These are phyloP conservation scores for Taphrina communis DNA, from an alignment of 1,139 yeast genomes.

Conservation along the genomic window DNA sequence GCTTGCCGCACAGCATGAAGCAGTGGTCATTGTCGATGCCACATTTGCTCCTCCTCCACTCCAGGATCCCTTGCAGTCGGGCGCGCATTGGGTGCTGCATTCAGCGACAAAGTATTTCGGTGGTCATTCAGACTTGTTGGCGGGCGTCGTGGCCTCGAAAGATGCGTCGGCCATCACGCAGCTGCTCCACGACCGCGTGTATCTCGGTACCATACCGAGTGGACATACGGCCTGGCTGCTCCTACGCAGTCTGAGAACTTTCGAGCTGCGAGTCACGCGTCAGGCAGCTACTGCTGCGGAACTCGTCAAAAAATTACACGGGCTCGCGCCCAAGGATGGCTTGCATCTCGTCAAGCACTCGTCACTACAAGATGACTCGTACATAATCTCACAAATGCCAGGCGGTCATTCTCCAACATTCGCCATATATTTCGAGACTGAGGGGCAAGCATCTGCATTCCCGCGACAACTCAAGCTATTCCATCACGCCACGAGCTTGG, in stretches of 20 bases:
- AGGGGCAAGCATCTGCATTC: slow-evolving; percentile 64
- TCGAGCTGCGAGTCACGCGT: slow-evolving; percentile 66
- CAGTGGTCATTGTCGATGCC: slow-evolving; percentile 82
- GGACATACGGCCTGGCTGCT: slow-evolving; percentile 76
- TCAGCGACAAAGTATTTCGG: slow-evolving; percentile 90
- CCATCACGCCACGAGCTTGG: slow-evolving; percentile 87
- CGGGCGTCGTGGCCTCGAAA: slow-evolving; percentile 81
- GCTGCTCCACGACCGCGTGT: slow-evolving; percentile 66
- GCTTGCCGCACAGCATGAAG: slow-evolving; percentile 53
- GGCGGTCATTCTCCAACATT: slow-evolving; percentile 75
- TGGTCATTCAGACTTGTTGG: slow-evolving; percentile 90
- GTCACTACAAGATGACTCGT: slow-evolving; percentile 55
- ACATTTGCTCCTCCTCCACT: slow-evolving; percentile 89
- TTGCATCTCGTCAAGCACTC: slow-evolving; percentile 14
- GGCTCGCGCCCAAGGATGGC: slow-evolving; percentile 50
- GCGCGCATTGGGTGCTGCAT: slow-evolving; percentile 87
- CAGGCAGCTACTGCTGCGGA: slow-evolving; percentile 70
- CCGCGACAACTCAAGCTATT: slow-evolving; percentile 74
- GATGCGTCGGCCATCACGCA: slow-evolving; percentile 56
- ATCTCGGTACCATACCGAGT: slow-evolving; percentile 77
- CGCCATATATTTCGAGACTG: slow-evolving; percentile 61
- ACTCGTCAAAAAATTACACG: slow-evolving; percentile 57
- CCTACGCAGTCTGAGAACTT: slow-evolving; percentile 79
- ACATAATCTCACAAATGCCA: slow-evolving; percentile 67
- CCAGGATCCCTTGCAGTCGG: slow-evolving; percentile 72